These are phyloP conservation scores for Ascochyta lentis DNA, from an alignment of 2,329 filamentous ascomycete species.

Conservation along the genomic window DNA sequence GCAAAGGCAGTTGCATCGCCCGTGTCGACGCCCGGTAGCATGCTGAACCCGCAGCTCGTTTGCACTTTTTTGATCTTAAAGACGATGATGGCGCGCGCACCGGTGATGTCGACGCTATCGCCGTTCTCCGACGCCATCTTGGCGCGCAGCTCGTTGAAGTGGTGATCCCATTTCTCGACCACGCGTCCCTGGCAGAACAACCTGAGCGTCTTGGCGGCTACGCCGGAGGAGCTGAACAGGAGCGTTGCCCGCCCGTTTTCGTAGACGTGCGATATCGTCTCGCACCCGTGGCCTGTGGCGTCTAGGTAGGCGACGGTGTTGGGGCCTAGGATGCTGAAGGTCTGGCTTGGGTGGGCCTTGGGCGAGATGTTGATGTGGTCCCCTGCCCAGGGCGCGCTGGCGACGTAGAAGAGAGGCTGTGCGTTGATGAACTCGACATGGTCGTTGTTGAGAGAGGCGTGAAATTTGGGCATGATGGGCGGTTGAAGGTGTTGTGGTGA, in stretches of 20 bases:
- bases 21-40: conserved; percentile 54
- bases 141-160: conserved; percentile 42
- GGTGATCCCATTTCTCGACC: conserved; percentile 64
- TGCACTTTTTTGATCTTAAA: conserved; percentile 68
- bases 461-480: conserved; percentile 66
- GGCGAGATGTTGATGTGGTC: conserved; percentile 78
- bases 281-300: conserved; percentile 75
- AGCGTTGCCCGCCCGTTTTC: conserved; percentile 79
- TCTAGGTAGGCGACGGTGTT: conserved; percentile 74
- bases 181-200: conserved; percentile 67
- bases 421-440: conserved; percentile 68
- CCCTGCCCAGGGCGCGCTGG: conserved; percentile 71
- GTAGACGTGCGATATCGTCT: conserved; percentile 77
- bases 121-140: conserved; percentile 52
- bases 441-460: conserved; percentile 60
- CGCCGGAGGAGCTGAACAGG: conserved; percentile 73
- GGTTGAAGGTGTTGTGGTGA: not conserved
- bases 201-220: conserved; percentile 66
- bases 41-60: conserved; percentile 71
- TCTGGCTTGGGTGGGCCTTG: conserved; percentile 70
- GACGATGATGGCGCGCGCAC: conserved; percentile 63
- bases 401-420: conserved; percentile 78
- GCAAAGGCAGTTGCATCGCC: conserved; percentile 30
- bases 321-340: conserved; percentile 65
- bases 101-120: conserved; percentile 32